These are phyloP conservation scores for Nothophoma quercina DNA, from an alignment of 2,329 filamentous ascomycete species.

Conservation along the genomic window DNA sequence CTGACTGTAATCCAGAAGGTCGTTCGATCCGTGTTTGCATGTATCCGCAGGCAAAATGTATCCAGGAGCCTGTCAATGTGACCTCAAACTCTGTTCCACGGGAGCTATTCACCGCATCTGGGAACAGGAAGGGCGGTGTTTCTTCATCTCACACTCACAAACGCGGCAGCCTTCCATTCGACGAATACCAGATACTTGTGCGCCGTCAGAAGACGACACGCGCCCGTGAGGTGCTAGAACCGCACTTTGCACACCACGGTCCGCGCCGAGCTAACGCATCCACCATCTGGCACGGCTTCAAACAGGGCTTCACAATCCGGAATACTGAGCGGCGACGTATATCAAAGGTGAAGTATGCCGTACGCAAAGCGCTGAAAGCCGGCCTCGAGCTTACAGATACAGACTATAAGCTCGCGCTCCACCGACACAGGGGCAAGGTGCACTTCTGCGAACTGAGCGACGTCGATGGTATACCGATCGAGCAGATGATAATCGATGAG, in stretches of 20 bases:
- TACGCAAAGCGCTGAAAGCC: slow-evolving; percentile 1
- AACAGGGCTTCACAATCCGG: not conserved
- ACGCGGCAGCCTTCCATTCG: not conserved
- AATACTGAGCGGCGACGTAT: not conserved
- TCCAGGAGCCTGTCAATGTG: not conserved
- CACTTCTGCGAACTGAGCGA: slow-evolving; percentile 9
- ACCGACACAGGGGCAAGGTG: not conserved
- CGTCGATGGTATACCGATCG: slow-evolving; percentile 1
- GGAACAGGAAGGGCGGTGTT: no score
- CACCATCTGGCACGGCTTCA: slow-evolving; percentile 6
- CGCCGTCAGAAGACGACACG: slow-evolving; percentile 8
- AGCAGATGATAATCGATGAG: not conserved
- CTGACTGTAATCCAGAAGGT: not conserved
- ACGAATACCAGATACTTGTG: slow-evolving; percentile 3
- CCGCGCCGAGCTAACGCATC: not conserved
- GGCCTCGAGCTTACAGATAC: not conserved
- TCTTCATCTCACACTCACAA: not conserved
- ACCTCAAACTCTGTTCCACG: not conserved
- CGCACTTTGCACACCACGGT: not conserved
- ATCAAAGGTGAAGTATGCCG: not conserved
- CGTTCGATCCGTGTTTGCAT: not conserved
- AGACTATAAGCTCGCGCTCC: not conserved
- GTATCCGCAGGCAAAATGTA: slow-evolving; percentile 4
- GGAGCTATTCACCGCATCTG: not conserved
- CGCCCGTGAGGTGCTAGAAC: slow-evolving; percentile 1